Evolutionary conservation across 2,329 filamentous ascomycete genomes (phyloP).

Genomic region (Exophiala lecanii-corni): DNA sequence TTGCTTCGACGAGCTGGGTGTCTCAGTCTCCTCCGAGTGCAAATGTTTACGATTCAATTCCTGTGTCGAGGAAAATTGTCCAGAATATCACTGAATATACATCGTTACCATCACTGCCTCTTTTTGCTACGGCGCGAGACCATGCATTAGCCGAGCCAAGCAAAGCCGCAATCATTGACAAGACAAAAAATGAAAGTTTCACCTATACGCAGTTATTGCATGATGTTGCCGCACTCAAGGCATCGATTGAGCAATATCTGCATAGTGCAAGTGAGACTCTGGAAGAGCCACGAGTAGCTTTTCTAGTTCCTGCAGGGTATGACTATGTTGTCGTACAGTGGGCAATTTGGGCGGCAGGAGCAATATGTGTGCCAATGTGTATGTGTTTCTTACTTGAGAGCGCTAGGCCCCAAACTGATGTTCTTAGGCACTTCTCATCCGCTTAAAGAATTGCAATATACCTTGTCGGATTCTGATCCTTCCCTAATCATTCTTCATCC

Average conservation of each 20-base stretch:
- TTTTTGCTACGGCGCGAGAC: conserved; percentile 37
- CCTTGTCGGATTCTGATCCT: conserved; percentile 39
- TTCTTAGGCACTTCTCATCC: conserved; percentile 38
- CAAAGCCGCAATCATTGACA: conserved; percentile 38
- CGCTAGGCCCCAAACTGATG: conserved; percentile 9
- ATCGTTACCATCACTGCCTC: conserved; percentile 27
- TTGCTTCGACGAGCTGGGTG: too few relatives aligned
- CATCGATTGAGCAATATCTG: conserved; percentile 33
- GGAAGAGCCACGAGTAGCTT: conserved; percentile 57
- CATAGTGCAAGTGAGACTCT: conserved; percentile 27
- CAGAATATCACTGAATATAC: background rate
- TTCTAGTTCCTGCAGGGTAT: conserved; percentile 92
- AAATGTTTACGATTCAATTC: too few relatives aligned
- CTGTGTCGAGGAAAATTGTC: too few relatives aligned
- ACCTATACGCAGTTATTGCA: conserved; percentile 39
- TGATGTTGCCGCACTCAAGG: conserved; percentile 35
- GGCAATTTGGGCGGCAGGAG: conserved; percentile 42
- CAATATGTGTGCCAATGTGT: conserved; percentile 42
- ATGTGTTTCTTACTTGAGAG: conserved; percentile 9
- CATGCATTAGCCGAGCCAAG: conserved; percentile 31
- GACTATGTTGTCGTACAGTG: conserved; percentile 81
- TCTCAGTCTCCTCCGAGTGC: too few relatives aligned
- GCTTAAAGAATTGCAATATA: conserved; percentile 39
- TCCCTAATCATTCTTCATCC: conserved; percentile 40
- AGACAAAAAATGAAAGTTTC: conserved; percentile 36